Conservation (phyloP, 129 eudicot genomes). For the Artemisia argyi region DNA sequence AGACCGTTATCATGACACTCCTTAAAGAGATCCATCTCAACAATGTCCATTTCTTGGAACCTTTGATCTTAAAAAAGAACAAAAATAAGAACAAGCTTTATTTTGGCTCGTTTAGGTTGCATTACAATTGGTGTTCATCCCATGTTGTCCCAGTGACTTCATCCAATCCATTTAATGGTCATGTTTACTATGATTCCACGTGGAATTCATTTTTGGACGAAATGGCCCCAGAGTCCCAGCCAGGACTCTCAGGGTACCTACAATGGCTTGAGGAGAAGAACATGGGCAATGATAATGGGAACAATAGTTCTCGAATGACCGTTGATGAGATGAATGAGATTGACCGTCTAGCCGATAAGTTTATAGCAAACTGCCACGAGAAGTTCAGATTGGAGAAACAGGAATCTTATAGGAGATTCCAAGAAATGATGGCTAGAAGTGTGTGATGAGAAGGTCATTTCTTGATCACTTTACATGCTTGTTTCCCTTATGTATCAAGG, state of each 20-base stretch:
- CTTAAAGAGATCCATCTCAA: constrained; percentile 53
- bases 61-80: constrained; percentile 38
- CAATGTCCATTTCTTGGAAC: constrained; percentile 40
- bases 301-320: constrained; percentile 24
- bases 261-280: constrained; percentile 92
- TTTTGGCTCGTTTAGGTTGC: constrained; percentile 83
- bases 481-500: constrained; percentile 19
- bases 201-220: constrained; percentile 63
- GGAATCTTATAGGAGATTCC: constrained; percentile 89
- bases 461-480: constrained; percentile 14
- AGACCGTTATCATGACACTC: constrained; percentile 51
- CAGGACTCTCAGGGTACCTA: constrained; percentile 62
- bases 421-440: constrained; percentile 99
- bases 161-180: constrained; percentile 30
- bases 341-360: constrained; percentile 91
- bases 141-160: constrained; percentile 77
- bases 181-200: constrained; percentile 65
- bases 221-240: constrained; percentile 45
- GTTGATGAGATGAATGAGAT: constrained; percentile 58
- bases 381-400: constrained; percentile 91
- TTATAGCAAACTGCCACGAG: constrained; percentile 89
- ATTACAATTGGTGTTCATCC: constrained; percentile 96
- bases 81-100: constrained; percentile 60
- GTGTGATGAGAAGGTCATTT: constrained; percentile 48
- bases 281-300: neutral